Base-by-base conservation (phyloP, 805 yeast species). In the Ogataea pignaliae region DNA sequence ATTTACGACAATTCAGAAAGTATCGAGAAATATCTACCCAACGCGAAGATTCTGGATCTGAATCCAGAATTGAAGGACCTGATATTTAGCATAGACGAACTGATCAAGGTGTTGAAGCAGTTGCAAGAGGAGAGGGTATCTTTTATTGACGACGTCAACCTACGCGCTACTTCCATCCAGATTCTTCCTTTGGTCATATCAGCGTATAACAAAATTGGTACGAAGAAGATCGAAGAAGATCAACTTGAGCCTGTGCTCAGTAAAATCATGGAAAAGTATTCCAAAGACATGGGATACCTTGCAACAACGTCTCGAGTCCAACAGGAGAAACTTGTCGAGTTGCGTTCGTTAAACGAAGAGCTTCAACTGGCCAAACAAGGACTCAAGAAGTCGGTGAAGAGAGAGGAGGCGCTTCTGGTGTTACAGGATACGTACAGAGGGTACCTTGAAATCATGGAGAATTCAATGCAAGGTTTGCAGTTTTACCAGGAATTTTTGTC, bases 401-500 rank as follows among this genome's bases (percentile, higher is more conserved):
- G 88, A 37, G 76, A 74, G 41, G 64, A 66, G 17, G 74, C 76
- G 1, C 60, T 85, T 36, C 79, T 77, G 42, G 64, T 61, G 1
- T 59, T 85, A 28, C 84, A 79, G 42, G 60, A 68, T 5, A 76
- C 74, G 1, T 76, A 70, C 49, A 60, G 67, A 34, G 72, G 76
- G 39, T 83, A 70, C 54, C 61, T 71, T 28, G 87, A 84, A 53
- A 70, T 87, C 2, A 61, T 73, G 14, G 66, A 71, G 5, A 84
- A 86, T 56, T 59, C 88, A 26, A 73, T 73, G 29, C 85, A 84
- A 53, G 97, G 96, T 0, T 54, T 76, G 0, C 72, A 73, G 42
- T 89, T 89, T 57, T 90, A 90, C 65, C 71, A 71, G 33, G 84
- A 81, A 42, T 76, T 87, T 47, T 64, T 73, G 29, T 61, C 60